Evolutionary conservation across 257 asterid species (phyloP).

Genomic region (Solanum lycopersicoides): DNA sequence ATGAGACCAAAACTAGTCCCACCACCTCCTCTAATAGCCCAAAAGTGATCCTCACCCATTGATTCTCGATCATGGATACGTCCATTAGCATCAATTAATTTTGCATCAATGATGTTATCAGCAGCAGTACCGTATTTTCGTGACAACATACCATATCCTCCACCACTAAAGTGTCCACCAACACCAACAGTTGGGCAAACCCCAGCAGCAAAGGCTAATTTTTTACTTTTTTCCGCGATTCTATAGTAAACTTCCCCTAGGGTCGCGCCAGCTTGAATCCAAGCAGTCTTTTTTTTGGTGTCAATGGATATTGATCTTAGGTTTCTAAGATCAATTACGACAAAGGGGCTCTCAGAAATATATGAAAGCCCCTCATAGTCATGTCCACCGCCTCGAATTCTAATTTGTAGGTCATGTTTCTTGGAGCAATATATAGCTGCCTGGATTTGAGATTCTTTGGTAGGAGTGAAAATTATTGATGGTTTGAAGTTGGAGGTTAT

Average conservation of each 20-base stretch:
- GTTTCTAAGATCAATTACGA: background rate
- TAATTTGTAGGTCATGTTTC: background rate
- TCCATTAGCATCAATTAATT: background rate
- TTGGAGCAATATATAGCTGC: background rate
- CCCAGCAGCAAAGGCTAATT: background rate
- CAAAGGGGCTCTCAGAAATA: background rate
- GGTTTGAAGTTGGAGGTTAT: background rate
- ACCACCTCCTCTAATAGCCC: background rate
- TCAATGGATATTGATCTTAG: background rate
- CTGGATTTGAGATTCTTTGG: background rate
- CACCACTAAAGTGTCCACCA: background rate
- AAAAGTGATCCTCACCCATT: background rate
- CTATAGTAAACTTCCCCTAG: background rate
- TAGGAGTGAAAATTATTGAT: background rate
- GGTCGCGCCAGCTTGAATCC: background rate
- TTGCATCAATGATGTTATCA: background rate
- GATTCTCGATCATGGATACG: background rate
- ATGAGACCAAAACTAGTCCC: background rate
- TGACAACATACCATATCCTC: background rate
- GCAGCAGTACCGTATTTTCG: background rate
- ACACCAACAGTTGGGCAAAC: background rate
- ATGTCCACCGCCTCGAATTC: background rate
- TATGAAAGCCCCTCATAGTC: background rate
- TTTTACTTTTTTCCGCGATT: background rate
- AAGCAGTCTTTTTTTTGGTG: background rate